Evolutionary conservation across 805 yeast genomes (phyloP).

Genomic region (Dipodascus albidus): DNA sequence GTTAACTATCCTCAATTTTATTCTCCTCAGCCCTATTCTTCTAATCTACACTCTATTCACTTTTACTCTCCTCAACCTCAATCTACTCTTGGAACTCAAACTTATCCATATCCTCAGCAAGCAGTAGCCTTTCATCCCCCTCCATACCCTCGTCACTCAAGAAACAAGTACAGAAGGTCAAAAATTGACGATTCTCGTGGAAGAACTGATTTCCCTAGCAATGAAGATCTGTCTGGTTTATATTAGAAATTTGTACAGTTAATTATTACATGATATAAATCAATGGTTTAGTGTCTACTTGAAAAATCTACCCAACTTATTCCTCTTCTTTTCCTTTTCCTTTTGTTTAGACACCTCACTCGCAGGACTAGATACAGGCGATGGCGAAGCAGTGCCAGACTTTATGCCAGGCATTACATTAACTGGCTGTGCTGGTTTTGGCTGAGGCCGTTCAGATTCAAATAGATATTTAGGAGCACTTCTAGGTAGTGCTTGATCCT

Average conservation of each 20-base stretch:
- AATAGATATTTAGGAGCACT: conserved; percentile 23
- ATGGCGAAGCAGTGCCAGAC: neutral
- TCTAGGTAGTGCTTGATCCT: conserved; percentile 18
- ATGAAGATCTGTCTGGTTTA: neutral
- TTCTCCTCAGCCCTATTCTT: neutral
- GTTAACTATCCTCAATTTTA: neutral
- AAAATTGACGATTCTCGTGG: neutral
- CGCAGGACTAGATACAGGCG: neutral
- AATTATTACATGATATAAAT: too few species aligned
- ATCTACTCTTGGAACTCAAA: neutral
- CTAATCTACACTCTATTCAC: neutral
- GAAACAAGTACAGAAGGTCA: neutral
- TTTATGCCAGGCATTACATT: neutral
- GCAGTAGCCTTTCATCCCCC: neutral
- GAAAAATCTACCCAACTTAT: conserved; percentile 12
- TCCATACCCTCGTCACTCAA: neutral
- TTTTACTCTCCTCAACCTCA: neutral
- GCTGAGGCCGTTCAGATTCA: conserved; percentile 18
- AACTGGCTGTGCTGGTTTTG: conserved; percentile 1
- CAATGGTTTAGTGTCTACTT: conserved; percentile 4
- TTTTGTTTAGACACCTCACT: conserved; percentile 6
- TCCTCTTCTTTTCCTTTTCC: conserved; percentile 9
- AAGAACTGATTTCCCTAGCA: neutral
- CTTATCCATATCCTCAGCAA: neutral
- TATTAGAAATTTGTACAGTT: neutral